phyloP scores from a whole-genome alignment of 495 filamentous ascomycete species.

The Articulospora tetracladia region DNA sequence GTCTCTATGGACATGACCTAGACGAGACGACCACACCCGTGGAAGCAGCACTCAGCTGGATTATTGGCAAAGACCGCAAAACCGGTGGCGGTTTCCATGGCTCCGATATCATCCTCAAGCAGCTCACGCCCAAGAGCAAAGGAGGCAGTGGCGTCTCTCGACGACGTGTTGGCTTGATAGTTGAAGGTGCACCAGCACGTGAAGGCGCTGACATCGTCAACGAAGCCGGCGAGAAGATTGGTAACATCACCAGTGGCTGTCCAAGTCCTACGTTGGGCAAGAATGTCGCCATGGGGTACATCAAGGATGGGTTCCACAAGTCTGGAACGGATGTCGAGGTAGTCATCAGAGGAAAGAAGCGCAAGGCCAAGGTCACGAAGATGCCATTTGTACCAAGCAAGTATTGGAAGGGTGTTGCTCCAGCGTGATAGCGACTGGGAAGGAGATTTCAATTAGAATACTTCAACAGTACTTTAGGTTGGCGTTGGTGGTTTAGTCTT shows the following conservation, averaged over 20 bases:
- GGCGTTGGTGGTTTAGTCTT: background rate
- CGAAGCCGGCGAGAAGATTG: constrained; percentile 52
- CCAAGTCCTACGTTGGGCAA: constrained; percentile 79
- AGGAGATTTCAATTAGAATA: background rate
- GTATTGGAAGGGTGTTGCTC: constrained; percentile 52
- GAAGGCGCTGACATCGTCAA: constrained; percentile 82
- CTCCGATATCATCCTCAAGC: constrained; percentile 62
- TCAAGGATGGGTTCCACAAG: constrained; percentile 80
- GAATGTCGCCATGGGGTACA: constrained; percentile 96
- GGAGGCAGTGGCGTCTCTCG: constrained; percentile 61
- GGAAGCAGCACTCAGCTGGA: constrained; percentile 78
- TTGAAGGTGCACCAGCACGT: constrained; percentile 84
- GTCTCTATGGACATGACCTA: constrained; percentile 96
- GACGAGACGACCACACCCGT: constrained; percentile 86
- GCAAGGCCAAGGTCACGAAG: constrained; percentile 76
- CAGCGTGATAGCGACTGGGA: background rate
- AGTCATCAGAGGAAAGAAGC: constrained; percentile 73
- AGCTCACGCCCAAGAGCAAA: constrained; percentile 65
- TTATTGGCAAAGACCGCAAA: constrained; percentile 75
- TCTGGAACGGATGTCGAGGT: constrained; percentile 80
- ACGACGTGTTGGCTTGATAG: constrained; percentile 74
- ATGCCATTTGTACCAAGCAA: constrained; percentile 92
- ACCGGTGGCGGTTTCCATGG: constrained; percentile 70
- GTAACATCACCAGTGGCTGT: constrained; percentile 79
- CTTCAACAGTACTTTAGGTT: background rate